Evolutionary conservation across 148 eudicot species (phyloP), one percentile per base, ranked within the genome.

Genomic region (Dysphania ambrosioides): DNA sequence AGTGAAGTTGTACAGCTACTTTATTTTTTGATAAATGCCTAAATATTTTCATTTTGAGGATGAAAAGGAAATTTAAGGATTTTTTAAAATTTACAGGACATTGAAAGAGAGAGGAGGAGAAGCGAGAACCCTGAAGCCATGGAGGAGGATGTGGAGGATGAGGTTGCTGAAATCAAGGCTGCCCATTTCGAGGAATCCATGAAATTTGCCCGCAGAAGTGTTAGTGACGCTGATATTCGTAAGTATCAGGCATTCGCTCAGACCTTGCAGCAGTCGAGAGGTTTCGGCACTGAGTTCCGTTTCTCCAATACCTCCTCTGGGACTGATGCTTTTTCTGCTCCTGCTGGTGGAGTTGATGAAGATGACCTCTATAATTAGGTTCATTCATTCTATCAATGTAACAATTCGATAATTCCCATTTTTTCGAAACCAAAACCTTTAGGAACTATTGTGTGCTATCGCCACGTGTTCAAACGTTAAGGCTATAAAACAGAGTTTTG

Each of bases 241-340:
- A 92, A 92, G 60, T 92, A 92, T 76, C 97, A 92, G 83, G 92
- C 91, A 6, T 92, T 92, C 82, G 94, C 97, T 58, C 95, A 88
- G 79, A 92, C 97, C 0, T 67, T 92, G 76, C 97, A 92, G 83
- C 97, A 92, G 77, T 92, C 97, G 0, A 75, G 97, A 80, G 97
- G 97, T 6, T 86, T 92, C 27, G 97, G 97, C 8, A 56, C 87
- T 30, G 94, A 89, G 60, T 92, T 92, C 84, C 82, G 88, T 15
- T 92, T 92, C n/a, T n/a, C n/a, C 30, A 88, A 81, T 38, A 78
- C 84, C 15, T 63, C 68, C 47, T 65, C 85, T 18, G 86, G 78
- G 16, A 78, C 92, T 0, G 90, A 92, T 64, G 94, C 92, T 11
- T 92, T 90, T 75, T 80, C 93, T 3, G 73, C 91, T 23, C 35